Evolutionary conservation across 148 eudicot genomes (phyloP).

Genomic region (Diospyros kaki): DNA sequence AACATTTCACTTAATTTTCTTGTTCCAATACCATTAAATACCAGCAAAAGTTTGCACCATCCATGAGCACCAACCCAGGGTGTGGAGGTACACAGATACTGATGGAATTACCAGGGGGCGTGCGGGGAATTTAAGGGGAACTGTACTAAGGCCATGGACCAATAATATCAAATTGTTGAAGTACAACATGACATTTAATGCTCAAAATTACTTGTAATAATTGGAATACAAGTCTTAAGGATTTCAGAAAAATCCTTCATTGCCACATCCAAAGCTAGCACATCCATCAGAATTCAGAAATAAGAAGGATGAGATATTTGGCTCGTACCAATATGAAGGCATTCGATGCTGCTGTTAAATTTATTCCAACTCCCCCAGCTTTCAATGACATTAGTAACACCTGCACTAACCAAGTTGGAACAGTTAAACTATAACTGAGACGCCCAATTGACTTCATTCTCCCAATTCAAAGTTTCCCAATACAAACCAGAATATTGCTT

Average conservation of each 20-base stretch:
- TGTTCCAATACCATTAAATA: background rate
- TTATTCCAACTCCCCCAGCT: slow-evolving; percentile 99
- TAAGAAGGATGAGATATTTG: background rate
- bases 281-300: background rate
- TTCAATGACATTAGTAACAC: slow-evolving; percentile 92
- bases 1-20: background rate
- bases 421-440: background rate
- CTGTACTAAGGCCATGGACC: background rate
- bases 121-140: background rate
- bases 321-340: slow-evolving; percentile 84
- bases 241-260: background rate
- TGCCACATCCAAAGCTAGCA: slow-evolving; percentile 2
- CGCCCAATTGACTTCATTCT: background rate
- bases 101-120: background rate
- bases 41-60: background rate
- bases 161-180: background rate
- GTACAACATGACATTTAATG: no score
- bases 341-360: slow-evolving; percentile 93
- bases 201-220: background rate
- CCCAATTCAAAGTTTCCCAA: slow-evolving; percentile 1
- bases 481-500: slow-evolving; percentile 58
- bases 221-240: background rate
- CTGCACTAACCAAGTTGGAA: slow-evolving; percentile 30
- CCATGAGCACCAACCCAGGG: no score
- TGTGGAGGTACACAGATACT: background rate